Conservation (phyloP, 768 basidiomycete species). For the Pilatotrama ljubarskyi region DNA sequence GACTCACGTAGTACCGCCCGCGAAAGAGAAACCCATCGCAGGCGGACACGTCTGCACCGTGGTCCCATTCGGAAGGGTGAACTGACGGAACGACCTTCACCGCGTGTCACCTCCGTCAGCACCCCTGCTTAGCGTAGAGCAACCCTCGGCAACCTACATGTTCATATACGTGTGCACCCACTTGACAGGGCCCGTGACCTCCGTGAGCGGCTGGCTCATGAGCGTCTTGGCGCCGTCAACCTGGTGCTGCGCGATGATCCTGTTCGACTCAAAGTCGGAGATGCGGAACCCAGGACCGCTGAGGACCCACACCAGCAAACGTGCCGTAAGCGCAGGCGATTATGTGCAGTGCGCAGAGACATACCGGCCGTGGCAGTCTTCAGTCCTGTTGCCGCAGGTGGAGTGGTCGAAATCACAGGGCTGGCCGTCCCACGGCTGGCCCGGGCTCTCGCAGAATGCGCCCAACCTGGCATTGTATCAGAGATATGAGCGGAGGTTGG, state of each 20-base stretch:
- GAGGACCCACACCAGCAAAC: background rate
- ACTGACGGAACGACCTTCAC: constrained; percentile 60
- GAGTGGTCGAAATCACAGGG: constrained; percentile 70
- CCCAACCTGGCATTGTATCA: constrained; percentile 46
- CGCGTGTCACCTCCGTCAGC: background rate
- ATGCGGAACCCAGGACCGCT: constrained; percentile 76
- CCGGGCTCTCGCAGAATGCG: constrained; percentile 78
- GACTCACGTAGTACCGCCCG: constrained; percentile 76
- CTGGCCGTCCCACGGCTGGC: constrained; percentile 63
- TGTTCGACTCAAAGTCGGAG: constrained; percentile 76
- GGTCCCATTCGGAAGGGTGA: constrained; percentile 66
- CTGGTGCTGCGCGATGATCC: constrained; percentile 68
- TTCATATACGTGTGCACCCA: constrained; percentile 70
- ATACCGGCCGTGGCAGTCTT: constrained; percentile 73
- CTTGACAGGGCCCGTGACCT: constrained; percentile 60
- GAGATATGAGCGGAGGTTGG: background rate
- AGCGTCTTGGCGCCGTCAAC: constrained; percentile 67
- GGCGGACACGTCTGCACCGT: constrained; percentile 72
- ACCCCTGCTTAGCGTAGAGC: background rate
- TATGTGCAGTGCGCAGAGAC: constrained; percentile 13
- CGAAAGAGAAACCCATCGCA: constrained; percentile 75
- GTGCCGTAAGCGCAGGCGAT: constrained; percentile 1
- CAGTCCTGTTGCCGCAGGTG: constrained; percentile 68
- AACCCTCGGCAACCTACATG: constrained; percentile 49
- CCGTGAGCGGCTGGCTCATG: constrained; percentile 49